Evolutionary conservation across 1,284 basidiomycete species (phyloP).

Genomic region (Anthracocystis setariae): DNA sequence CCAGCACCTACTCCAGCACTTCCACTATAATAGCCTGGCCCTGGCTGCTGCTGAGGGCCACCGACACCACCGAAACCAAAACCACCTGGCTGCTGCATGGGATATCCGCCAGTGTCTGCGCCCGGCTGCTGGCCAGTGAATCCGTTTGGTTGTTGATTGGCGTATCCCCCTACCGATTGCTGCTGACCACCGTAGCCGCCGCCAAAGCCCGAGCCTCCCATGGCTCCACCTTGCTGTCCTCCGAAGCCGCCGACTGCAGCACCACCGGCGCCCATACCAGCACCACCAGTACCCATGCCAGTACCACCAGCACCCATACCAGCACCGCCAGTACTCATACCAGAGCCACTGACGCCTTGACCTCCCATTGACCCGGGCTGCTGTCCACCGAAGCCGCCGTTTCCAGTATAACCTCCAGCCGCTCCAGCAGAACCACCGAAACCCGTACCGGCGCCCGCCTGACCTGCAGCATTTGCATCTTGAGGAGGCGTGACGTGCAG

Average conservation of each 20-base stretch:
- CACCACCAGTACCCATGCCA: neutral
- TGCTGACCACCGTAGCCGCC: neutral
- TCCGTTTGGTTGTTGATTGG: too few species aligned
- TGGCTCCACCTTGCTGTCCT: neutral
- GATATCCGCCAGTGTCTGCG: too few species aligned
- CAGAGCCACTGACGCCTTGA: conserved; percentile 1
- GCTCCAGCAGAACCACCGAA: conserved; percentile 1
- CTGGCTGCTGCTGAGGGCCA: too few species aligned
- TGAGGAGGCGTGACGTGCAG: conserved; percentile 22
- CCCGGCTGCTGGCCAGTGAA: too few species aligned
- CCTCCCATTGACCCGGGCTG: neutral
- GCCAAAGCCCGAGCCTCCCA: neutral
- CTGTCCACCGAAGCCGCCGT: neutral
- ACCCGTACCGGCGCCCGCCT: neutral
- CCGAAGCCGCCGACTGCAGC: neutral
- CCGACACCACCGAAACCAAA: too few species aligned
- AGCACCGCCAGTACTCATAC: neutral
- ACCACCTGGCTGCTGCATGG: too few species aligned
- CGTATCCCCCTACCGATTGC: too few species aligned
- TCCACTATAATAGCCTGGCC: neutral
- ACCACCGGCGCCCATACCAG: neutral
- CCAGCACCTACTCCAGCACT: conserved; percentile 4
- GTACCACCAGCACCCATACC: neutral
- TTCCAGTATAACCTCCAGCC: neutral
- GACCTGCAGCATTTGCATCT: neutral